phyloP scores from a whole-genome alignment of 768 basidiomycete genomes.

The Phanerodontia chrysosporium region DNA sequence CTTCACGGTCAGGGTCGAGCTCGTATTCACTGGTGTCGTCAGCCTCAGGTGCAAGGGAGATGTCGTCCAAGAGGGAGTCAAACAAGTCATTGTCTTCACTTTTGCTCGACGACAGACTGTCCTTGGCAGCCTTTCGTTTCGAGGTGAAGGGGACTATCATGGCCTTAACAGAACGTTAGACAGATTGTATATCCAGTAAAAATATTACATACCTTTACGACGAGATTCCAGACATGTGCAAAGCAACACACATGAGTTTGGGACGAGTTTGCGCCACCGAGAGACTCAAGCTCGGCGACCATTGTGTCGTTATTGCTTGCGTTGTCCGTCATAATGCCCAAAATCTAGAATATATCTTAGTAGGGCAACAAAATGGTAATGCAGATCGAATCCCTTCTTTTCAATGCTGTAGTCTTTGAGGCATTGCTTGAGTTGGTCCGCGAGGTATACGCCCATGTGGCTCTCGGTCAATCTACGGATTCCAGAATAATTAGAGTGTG shows the following conservation, averaged over 20 bases:
- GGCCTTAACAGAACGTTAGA: slow-evolving; percentile 12
- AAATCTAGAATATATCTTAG: background rate
- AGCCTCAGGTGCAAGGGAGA: background rate
- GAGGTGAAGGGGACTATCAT: slow-evolving; percentile 18
- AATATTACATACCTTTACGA: slow-evolving; percentile 23
- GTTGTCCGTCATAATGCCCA: slow-evolving; percentile 31
- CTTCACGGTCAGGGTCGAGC: background rate
- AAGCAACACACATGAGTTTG: slow-evolving; percentile 21
- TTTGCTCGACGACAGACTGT: slow-evolving; percentile 3
- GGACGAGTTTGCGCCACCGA: background rate
- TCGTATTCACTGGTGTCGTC: background rate
- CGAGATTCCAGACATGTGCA: slow-evolving; percentile 31
- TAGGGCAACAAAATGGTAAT: background rate
- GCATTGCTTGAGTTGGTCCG: background rate
- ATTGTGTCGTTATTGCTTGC: slow-evolving; percentile 33
- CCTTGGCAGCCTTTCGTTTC: slow-evolving; percentile 5
- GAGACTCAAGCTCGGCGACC: slow-evolving; percentile 11
- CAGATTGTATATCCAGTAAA: too few relatives aligned
- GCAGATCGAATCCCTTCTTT: slow-evolving; percentile 1
- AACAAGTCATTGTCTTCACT: background rate
- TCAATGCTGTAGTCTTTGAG: slow-evolving; percentile 6
- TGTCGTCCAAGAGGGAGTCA: background rate
- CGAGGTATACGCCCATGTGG: slow-evolving; percentile 2
- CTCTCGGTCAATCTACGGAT: background rate
- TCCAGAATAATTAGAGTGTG: background rate